Conservation (phyloP, 2,329 filamentous ascomycete genomes). For the Alternaria consortialis region DNA sequence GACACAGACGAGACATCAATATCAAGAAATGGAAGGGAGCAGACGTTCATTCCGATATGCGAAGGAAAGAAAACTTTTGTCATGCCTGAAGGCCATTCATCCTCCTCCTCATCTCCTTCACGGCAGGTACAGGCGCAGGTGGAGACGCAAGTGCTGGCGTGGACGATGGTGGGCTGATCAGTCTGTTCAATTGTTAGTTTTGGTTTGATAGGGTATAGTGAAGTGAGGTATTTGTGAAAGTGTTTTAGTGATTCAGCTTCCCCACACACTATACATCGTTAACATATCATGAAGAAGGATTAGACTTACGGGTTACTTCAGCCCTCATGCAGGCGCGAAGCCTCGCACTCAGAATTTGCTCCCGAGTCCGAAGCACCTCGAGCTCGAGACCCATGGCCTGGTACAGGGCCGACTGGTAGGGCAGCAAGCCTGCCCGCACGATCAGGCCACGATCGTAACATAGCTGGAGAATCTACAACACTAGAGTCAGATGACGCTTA, state of each 20-base stretch:
- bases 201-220: not conserved
- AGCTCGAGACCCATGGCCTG: not conserved
- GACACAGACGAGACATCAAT: not conserved
- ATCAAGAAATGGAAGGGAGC: not conserved
- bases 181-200: not conserved
- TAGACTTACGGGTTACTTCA: not conserved
- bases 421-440: not conserved
- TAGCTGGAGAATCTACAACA: not conserved
- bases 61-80: not conserved
- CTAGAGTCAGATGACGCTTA: not conserved
- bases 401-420: not conserved
- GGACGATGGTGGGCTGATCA: not conserved
- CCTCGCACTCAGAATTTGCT: no score
- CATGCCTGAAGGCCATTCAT: slow-evolving; percentile 3
- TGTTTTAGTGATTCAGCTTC: not conserved
- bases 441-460: not conserved
- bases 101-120: not conserved
- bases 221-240: not conserved
- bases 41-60: not conserved
- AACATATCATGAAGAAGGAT: not conserved
- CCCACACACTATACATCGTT: not conserved
- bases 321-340: no score
- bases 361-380: not conserved
- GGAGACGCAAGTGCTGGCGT: not conserved
- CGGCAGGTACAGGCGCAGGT: not conserved